Evolutionary conservation across 2,329 filamentous ascomycete genomes (phyloP), one percentile per base, ranked within the genome.

Genomic region (Macrophomina phaseolina): DNA sequence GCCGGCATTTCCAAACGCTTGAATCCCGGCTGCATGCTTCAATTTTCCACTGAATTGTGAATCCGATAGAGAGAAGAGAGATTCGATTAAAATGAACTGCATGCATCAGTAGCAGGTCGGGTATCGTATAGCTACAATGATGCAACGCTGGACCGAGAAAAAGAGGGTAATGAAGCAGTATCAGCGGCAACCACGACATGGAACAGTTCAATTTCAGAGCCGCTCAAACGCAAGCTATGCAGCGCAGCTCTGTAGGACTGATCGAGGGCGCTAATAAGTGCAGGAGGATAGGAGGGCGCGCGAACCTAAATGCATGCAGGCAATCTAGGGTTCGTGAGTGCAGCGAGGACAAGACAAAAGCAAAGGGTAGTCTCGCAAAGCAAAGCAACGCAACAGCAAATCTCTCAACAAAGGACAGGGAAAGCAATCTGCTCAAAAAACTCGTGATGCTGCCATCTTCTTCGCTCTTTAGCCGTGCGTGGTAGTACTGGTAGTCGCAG

Each of bases 121-220:
- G 42, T 61, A 61, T 61, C 56, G 56, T 61, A 61, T 23, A 18
- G 30, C 42, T 61, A 60, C 55, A 60, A 28, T 42, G 42, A 61
- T 61, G 56, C 56, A 61, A 61, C 42, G 56, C 40, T 32, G 32
- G 36, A 58, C 36, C 36, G 34, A 48, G 14, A 11, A 5, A 18
- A 46, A 36, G 48, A 61, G 16, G 34, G 18, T 28, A 40, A 34
- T 14, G 5, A 45, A 12, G 12, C 18, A 3, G 28, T 28, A 9
- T 28, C 4, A 14, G 16, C 40, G 46, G 55, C 38, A 46, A 28
- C 23, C 18, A 45, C 30, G 18, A 36, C 3, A 6, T 34, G n/a
- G 8, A 8, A 23, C 23, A 23, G 23, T 23, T 18, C 23, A 28
- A 28, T 9, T 8, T n/a, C 38, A 2, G 32, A 16, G 23, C 40